Evolutionary conservation across 345 rosid genomes (phyloP), one percentile per base, ranked within the genome.

Genomic region (Anacardium occidentale): DNA sequence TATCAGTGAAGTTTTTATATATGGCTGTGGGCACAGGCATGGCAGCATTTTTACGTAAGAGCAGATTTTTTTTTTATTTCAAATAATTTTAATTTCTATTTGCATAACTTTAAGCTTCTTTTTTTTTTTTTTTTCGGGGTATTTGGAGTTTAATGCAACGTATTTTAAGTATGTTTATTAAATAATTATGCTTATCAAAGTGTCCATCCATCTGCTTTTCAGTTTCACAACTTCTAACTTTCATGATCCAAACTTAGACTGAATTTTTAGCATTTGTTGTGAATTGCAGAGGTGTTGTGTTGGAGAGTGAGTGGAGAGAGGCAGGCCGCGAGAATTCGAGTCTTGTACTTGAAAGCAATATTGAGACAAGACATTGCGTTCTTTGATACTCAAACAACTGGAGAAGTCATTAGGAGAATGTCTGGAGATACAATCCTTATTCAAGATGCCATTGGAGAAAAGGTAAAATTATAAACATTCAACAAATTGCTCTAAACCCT

Each of bases 401-500:
- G 98, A 59, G 98, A 94, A 75, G 87, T 94, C 59, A 83, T 91
- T 52, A 94, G 94, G 63, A 87, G 98, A 72, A 91, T 94, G 97
- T 91, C 97, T 0, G 97, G 97, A 11, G 98, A 94, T 71, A 94
- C 98, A 7, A 83, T 94, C 67, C 86, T 91, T 71, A 88, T 94
- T 77, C 96, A 94, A 80, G 96, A 94, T 0, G 98, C 98, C 34
- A 86, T 93, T 88, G 97, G 98, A 21, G 98, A 91, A 71, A 94
- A 94, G 94, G 97, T 89, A 5, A 3, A 37, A 5, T 37, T n/a
- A n/a, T n/a, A n/a, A n/a, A n/a, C n/a, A n/a, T n/a, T n/a, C n/a
- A n/a, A n/a, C n/a, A n/a, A n/a, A n/a, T n/a, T n/a, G n/a, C 9
- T 5, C 5, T 5, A 37, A 37, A 37, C 40, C 40, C 40, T 37